Evolutionary conservation across 2,329 filamentous ascomycete species (phyloP).

Genomic region (Nectriaceae sp.): DNA sequence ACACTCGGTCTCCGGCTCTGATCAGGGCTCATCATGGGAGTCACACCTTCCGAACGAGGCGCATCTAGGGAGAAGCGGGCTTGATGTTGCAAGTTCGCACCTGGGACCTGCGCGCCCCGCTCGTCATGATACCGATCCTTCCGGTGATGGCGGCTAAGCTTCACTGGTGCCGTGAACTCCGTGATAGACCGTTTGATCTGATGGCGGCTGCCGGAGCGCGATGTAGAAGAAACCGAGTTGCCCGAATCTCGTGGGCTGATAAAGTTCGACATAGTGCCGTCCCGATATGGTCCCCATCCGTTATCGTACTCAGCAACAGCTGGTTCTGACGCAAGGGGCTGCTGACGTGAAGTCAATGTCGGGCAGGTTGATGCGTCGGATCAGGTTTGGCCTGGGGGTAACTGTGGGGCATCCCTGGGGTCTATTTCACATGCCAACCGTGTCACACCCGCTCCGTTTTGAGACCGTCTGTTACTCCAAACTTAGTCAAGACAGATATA

Average conservation of each 20-base stretch:
- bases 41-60: constrained; percentile 46
- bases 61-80: constrained; percentile 47
- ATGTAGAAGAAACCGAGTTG: constrained; percentile 24
- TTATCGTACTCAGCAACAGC: constrained; percentile 5
- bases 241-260: constrained; percentile 27
- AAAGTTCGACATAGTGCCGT: constrained; percentile 24
- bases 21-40: constrained; percentile 45
- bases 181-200: constrained; percentile 58
- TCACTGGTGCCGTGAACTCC: constrained; percentile 52
- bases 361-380: constrained; percentile 6
- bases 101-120: constrained; percentile 20
- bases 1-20: constrained; percentile 47
- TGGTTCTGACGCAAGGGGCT: constrained; percentile 11
- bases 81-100: constrained; percentile 30
- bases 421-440: constrained; percentile 26
- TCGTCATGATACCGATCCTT: constrained; percentile 32
- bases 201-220: constrained; percentile 44
- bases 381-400: constrained; percentile 3
- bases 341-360: constrained; percentile 3
- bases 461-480: too few species aligned
- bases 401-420: neutral
- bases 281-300: constrained; percentile 4
- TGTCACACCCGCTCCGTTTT: too few species aligned
- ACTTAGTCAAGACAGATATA: too few species aligned
- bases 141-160: constrained; percentile 37